Conservation (phyloP, 78 protist species). For the Dictyostelium capitatum region DNA sequence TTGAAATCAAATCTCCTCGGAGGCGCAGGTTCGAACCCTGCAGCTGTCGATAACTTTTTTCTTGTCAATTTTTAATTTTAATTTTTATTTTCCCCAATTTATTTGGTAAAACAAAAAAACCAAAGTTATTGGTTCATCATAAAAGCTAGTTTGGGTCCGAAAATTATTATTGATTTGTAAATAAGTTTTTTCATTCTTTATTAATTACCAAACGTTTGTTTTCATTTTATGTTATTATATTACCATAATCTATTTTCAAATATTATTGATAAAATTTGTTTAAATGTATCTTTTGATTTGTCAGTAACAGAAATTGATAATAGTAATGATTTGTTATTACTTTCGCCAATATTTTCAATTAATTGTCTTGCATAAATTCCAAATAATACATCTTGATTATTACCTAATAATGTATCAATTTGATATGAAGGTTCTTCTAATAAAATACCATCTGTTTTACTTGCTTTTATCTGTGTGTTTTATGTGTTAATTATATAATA, state of each 20-base stretch:
- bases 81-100: no score
- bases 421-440: conserved; percentile 58
- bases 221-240: no score
- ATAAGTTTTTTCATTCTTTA: no score
- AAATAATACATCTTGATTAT: conserved; percentile 42
- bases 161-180: no score
- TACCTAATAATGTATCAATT: conserved; percentile 47
- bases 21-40: conserved; percentile 83
- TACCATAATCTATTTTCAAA: conserved; percentile 59
- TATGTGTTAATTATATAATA: neutral
- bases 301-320: conserved; percentile 44
- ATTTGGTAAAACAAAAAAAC: no score
- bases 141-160: no score
- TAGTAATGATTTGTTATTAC: conserved; percentile 12
- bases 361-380: conserved; percentile 71
- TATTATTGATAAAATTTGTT: conserved; percentile 25
- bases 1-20: conserved; percentile 76
- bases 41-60: conserved; percentile 72
- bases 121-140: no score
- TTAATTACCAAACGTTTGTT: no score
- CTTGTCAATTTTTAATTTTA: no score
- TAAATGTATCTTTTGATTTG: conserved; percentile 69
- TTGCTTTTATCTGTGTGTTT: conserved; percentile 43
- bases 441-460: conserved; percentile 18
- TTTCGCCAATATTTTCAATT: conserved; percentile 42